phyloP scores from a whole-genome alignment of 352 stramenopile genomes.

The Pythium dissimile region DNA sequence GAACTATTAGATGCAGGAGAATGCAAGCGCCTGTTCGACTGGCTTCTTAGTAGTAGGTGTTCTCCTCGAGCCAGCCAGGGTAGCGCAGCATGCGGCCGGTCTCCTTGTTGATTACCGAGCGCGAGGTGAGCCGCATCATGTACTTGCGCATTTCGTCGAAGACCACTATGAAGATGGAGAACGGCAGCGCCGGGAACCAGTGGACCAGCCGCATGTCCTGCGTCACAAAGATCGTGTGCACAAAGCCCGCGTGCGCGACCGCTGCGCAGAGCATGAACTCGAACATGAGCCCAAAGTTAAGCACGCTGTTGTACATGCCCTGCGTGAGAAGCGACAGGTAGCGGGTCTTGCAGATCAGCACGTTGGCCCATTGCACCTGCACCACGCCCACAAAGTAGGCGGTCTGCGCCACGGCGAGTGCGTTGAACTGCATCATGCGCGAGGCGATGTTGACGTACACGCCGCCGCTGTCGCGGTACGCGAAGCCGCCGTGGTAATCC shows the following conservation, averaged over 20 bases:
- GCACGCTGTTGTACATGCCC: constrained; percentile 90
- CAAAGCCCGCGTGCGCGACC: constrained; percentile 82
- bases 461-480: constrained; percentile 22
- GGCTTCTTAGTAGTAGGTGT: constrained; percentile 91
- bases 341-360: constrained; percentile 93
- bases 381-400: constrained; percentile 86
- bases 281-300: constrained; percentile 93
- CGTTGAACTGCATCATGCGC: constrained; percentile 83
- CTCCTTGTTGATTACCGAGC: constrained; percentile 67
- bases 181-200: constrained; percentile 90
- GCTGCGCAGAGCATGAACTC: constrained; percentile 87
- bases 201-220: constrained; percentile 85
- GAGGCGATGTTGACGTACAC: constrained; percentile 82
- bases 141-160: constrained; percentile 92
- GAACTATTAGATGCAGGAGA: neutral
- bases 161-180: constrained; percentile 84
- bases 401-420: constrained; percentile 80
- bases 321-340: constrained; percentile 89
- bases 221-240: constrained; percentile 83
- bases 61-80: constrained; percentile 84
- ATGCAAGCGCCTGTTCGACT: too few species aligned
- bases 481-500: constrained; percentile 57
- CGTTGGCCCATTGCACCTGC: constrained; percentile 89
- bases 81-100: constrained; percentile 80
- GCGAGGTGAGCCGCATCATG: constrained; percentile 82